phyloP scores from a whole-genome alignment of 2,329 filamentous ascomycete genomes.

The Fusarium hostae region DNA sequence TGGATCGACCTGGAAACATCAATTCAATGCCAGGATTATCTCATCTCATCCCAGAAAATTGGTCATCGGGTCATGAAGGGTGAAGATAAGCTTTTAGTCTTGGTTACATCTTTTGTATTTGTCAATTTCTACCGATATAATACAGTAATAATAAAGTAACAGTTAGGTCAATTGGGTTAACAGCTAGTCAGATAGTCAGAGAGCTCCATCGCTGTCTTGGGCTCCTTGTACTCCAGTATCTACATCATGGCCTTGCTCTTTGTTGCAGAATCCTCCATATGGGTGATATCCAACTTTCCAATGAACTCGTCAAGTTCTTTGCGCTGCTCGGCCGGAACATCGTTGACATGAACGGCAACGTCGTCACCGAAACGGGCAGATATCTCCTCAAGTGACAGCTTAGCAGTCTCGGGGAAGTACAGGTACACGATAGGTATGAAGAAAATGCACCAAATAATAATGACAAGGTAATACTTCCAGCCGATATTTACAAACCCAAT shows the following conservation, averaged over 20 bases:
- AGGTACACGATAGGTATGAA: slow-evolving; percentile 47
- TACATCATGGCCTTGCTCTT: background rate
- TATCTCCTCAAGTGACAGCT: slow-evolving; percentile 56
- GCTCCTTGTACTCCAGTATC: too few relatives aligned
- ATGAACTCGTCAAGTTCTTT: background rate
- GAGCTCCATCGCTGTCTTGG: too few relatives aligned
- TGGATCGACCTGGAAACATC: background rate
- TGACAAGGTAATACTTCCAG: slow-evolving; percentile 62
- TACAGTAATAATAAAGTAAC: too few relatives aligned
- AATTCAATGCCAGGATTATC: background rate
- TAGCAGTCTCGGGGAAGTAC: slow-evolving; percentile 47
- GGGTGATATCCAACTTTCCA: background rate
- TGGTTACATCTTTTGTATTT: fast-evolving
- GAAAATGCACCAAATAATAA: slow-evolving; percentile 54
- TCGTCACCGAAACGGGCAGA: slow-evolving; percentile 56
- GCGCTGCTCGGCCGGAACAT: slow-evolving; percentile 50
- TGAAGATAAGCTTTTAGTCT: fast-evolving
- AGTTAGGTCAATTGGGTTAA: too few relatives aligned
- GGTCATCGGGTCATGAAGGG: background rate
- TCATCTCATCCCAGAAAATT: background rate
- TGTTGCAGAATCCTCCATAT: background rate
- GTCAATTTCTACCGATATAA: background rate
- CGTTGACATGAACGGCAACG: slow-evolving; percentile 58
- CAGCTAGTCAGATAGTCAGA: background rate
- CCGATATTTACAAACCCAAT: slow-evolving; percentile 54